A percentile compares a stretch with the other conserved stretches of the same genome.
Conservation (phyloP, 176 grass and related monocot species). For the Canna indica region DNA sequence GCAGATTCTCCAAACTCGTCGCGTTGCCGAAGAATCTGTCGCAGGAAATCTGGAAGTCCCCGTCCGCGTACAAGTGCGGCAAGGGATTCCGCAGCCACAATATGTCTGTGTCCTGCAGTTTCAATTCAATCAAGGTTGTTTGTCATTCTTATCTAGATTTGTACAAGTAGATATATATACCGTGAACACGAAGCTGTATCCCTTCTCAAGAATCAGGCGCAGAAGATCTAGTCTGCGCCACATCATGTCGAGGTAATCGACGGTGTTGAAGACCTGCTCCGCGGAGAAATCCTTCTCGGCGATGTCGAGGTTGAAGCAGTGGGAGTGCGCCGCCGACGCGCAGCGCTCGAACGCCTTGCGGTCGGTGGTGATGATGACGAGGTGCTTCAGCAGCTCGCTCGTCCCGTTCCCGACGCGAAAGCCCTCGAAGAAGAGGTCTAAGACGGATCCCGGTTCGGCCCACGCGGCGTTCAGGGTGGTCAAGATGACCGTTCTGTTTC, state of each 20-base stretch:
- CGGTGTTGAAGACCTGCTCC: constrained; percentile 30
- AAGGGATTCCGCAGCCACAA: constrained; percentile 53
- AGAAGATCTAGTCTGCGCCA: constrained; percentile 51
- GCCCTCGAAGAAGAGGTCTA: constrained; percentile 52
- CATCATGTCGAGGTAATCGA: constrained; percentile 47
- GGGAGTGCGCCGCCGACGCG: constrained; percentile 37
- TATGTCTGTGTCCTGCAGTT: constrained; percentile 44
- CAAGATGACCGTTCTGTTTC: constrained; percentile 57
- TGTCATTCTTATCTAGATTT: not conserved
- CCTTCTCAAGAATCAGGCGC: constrained; percentile 37
- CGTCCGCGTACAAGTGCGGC: constrained; percentile 24
- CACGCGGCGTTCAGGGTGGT: constrained; percentile 60
- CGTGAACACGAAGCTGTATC: constrained; percentile 67
- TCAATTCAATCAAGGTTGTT: too few relatives aligned
- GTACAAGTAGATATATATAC: constrained; percentile 18
- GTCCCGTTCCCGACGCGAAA: constrained; percentile 45
- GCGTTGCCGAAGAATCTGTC: constrained; percentile 77
- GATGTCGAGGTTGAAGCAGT: constrained; percentile 46
- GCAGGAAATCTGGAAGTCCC: constrained; percentile 47
- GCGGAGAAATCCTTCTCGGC: constrained; percentile 14
- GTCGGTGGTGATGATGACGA: constrained; percentile 54
- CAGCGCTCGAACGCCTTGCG: constrained; percentile 28
- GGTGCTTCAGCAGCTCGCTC: constrained; percentile 34
- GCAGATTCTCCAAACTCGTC: constrained; percentile 56
- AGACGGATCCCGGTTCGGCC: constrained; percentile 33